Percentiles rank a stretch among this genome's conserved stretches.
These are phyloP conservation scores for Plasmodium coatneyi DNA, from an alignment of 169 alveolate species.

Conservation along the genomic window DNA sequence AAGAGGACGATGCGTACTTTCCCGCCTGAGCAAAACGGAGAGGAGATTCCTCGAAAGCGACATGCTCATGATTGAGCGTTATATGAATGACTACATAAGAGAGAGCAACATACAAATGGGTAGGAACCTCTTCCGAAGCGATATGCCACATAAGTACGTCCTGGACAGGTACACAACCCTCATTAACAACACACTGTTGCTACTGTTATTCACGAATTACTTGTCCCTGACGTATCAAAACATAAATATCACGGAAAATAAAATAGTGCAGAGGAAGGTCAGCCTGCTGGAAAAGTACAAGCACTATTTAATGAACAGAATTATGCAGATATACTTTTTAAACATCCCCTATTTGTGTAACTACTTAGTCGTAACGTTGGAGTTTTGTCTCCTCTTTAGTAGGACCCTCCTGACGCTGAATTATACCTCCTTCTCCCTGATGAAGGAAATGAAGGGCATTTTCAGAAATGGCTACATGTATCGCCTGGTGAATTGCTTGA, in stretches of 20 bases:
- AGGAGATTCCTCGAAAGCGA: constrained; percentile 5
- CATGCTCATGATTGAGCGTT: constrained; percentile 21
- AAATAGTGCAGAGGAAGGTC: constrained; percentile 14
- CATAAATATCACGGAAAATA: neutral
- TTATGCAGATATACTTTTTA: constrained; percentile 26
- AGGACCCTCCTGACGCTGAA: constrained; percentile 9
- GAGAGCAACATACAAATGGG: neutral
- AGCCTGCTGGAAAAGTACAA: constrained; percentile 14
- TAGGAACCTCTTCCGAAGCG: neutral
- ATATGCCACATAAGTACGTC: neutral
- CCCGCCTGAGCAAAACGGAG: neutral
- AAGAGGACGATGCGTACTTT: neutral
- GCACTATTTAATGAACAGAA: constrained; percentile 23
- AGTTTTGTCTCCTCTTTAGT: constrained; percentile 31
- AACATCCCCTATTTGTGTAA: constrained; percentile 57
- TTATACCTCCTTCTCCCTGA: neutral
- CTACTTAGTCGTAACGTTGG: constrained; percentile 26
- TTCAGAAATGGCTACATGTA: constrained; percentile 12
- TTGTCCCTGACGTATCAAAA: constrained; percentile 6
- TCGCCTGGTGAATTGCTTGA: constrained; percentile 20
- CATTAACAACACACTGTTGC: constrained; percentile 30
- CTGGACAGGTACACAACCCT: constrained; percentile 33
- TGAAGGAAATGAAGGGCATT: constrained; percentile 7
- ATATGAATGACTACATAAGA: constrained; percentile 15
- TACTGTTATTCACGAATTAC: neutral